Percentiles rank a stretch among this genome's conserved stretches.
Conservation (phyloP, 2,329 filamentous ascomycete genomes). For the Saccharata proteae region DNA sequence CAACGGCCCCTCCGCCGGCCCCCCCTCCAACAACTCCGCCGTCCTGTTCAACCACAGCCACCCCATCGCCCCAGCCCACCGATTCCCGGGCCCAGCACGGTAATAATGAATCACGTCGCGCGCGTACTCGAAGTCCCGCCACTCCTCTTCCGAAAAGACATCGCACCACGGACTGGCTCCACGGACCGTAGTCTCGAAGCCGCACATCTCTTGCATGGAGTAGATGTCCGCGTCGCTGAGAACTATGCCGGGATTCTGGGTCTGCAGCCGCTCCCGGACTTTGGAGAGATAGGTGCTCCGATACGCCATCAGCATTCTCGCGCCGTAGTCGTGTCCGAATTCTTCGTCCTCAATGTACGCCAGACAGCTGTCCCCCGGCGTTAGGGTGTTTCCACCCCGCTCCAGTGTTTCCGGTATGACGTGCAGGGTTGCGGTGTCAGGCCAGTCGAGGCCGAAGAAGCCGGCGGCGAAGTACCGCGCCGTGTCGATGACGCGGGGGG, state of each 20-base stretch:
- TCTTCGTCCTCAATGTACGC: constrained; percentile 25
- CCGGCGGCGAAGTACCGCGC: constrained; percentile 43
- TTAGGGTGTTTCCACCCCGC: constrained; percentile 43
- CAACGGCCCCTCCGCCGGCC: constrained; percentile 32
- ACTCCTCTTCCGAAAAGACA: constrained; percentile 42
- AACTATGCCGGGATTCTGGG: constrained; percentile 30
- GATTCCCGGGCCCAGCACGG: constrained; percentile 44
- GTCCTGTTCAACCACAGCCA: constrained; percentile 49
- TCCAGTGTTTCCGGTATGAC: constrained; percentile 41
- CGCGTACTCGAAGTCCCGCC: constrained; percentile 45
- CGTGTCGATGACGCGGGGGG: constrained; percentile 43
- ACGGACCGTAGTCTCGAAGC: constrained; percentile 43
- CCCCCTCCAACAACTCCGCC: constrained; percentile 33
- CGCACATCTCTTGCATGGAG: constrained; percentile 50
- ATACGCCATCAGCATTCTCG: constrained; percentile 34
- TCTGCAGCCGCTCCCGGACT: constrained; percentile 33
- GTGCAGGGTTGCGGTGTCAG: constrained; percentile 30
- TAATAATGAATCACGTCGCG: constrained; percentile 48
- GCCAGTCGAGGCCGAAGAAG: constrained; percentile 42
- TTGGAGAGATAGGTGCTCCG: constrained; percentile 35
- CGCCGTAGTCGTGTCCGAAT: constrained; percentile 39
- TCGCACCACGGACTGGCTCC: constrained; percentile 45
- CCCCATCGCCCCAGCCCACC: constrained; percentile 42
- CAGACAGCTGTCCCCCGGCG: constrained; percentile 38
- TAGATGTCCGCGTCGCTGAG: constrained; percentile 36